Conservation (phyloP, 345 rosid species). For the Passiflora organensis region DNA sequence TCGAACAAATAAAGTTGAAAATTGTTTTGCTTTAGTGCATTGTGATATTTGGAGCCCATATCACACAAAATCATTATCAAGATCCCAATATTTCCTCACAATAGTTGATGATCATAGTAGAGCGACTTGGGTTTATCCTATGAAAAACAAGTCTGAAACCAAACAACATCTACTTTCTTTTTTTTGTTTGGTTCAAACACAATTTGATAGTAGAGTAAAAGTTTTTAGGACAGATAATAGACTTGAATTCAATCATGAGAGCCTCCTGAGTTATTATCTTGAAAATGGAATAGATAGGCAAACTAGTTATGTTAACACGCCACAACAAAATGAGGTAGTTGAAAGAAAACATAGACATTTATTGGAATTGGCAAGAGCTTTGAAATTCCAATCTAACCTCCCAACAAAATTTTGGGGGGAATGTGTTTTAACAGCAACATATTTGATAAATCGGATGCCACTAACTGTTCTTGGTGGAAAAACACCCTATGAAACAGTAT, state of each 20-base stretch:
- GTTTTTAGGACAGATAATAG: neutral
- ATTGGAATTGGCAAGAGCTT: neutral
- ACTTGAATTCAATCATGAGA: neutral
- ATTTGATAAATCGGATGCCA: neutral
- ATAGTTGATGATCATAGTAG: no score
- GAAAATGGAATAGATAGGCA: neutral
- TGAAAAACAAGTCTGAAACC: no score
- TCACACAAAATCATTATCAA: no score
- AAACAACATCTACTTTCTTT: no score
- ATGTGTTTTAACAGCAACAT: neutral
- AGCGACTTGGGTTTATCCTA: no score
- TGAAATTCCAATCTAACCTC: neutral
- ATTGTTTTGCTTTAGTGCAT: no score
- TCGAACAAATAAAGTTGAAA: no score
- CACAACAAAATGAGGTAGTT: neutral
- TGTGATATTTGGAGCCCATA: no score
- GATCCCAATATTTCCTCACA: no score
- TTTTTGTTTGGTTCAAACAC: neutral
- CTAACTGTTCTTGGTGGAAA: neutral
- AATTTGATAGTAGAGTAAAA: neutral
- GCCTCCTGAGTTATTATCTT: neutral
- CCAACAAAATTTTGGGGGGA: neutral
- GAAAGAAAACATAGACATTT: neutral
- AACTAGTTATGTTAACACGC: neutral
- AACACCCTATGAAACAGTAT: neutral